A percentile compares a stretch with the other conserved stretches of the same genome.
Evolutionary conservation across 2,329 filamentous ascomycete species (phyloP).

Genomic region (Cladosporium colombiae): DNA sequence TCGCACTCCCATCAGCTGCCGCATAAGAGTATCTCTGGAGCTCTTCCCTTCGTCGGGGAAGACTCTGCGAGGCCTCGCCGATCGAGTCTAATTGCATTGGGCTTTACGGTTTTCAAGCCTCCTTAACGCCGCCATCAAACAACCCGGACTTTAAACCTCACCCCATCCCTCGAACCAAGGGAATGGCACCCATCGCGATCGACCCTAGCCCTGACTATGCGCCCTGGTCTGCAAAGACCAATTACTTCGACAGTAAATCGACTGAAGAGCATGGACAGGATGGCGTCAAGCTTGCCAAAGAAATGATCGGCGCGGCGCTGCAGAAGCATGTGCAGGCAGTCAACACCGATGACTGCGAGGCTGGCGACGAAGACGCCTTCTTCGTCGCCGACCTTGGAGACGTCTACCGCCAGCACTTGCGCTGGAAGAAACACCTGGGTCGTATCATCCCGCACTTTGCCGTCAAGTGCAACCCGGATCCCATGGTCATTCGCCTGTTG

Average conservation of each 20-base stretch:
- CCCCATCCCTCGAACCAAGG: constrained; percentile 43
- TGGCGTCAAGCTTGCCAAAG: constrained; percentile 63
- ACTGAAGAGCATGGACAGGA: constrained; percentile 44
- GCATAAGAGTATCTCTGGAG: constrained; percentile 97
- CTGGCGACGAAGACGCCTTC: constrained; percentile 95
- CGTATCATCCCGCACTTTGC: constrained; percentile 97
- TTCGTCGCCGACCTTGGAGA: constrained; percentile 98
- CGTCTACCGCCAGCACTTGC: constrained; percentile 96
- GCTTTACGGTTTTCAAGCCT: constrained; percentile 91
- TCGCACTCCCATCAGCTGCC: constrained; percentile 83
- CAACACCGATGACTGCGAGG: constrained; percentile 82
- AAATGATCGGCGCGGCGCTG: constrained; percentile 82
- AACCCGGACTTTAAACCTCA: constrained; percentile 1
- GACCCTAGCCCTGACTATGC: constrained; percentile 44
- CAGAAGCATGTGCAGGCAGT: constrained; percentile 81
- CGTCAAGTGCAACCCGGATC: constrained; percentile 98
- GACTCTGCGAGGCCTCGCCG: constrained; percentile 98
- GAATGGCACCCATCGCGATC: constrained; percentile 72
- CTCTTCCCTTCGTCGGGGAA: constrained; percentile 99
- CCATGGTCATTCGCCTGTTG: constrained; percentile 83
- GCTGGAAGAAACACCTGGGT: constrained; percentile 93
- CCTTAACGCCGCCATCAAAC: constrained; percentile 68
- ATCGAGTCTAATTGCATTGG: constrained; percentile 67
- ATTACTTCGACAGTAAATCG: constrained; percentile 22
- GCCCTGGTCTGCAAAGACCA: constrained; percentile 41